Base-by-base conservation (phyloP, 1,284 basidiomycete species). In the Ceratobasidium sp. region DNA sequence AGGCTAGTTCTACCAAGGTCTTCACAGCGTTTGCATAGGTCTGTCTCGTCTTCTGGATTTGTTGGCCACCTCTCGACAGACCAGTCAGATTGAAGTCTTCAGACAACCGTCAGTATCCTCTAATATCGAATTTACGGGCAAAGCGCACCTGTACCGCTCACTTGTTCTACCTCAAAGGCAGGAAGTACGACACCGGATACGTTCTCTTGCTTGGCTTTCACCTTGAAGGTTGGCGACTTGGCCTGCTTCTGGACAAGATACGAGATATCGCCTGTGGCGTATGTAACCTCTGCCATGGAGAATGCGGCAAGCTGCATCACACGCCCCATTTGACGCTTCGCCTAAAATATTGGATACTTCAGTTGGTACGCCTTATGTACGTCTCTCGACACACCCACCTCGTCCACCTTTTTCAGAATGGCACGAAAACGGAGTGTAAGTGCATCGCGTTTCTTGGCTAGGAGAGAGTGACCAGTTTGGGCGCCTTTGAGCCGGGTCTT, bases 221-320 rank as follows among this genome's bases (percentile, higher is more conserved):
- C 96, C 75, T 88, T 89, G 85, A 98, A 99, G 1, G 91, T 88
- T 0, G 97, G 96, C 56, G 89, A 90, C 85, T 92, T 97, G 76
- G 85, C 95, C 82, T 92, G 90, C 79, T 96, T 94, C 80, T 95
- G 93, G 11, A 95, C 90, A 76, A 96, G 91, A 82, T 98, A 99
- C 36, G 93, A 89, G 77, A 99, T 98, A 79, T 99, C 96, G 75
- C 95, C 95, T 5, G 96, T 97, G 42, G 95, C 90, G 82, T 99
- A 99, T 33, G 94, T 95, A 74, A 99, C 97, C 81, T 99, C 97
- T 0, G 97, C 97, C 81, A 99, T 90, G 51, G 94, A 96, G 86
- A 99, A 98, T 56, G 96, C 97, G 18, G 97, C 97, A 63, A 97
- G 85, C 81, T 99, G 97, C 89, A 99, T 97, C 36, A 99, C 96